phyloP scores from a whole-genome alignment of 106 monocot genomes.

The Allium fistulosum region DNA sequence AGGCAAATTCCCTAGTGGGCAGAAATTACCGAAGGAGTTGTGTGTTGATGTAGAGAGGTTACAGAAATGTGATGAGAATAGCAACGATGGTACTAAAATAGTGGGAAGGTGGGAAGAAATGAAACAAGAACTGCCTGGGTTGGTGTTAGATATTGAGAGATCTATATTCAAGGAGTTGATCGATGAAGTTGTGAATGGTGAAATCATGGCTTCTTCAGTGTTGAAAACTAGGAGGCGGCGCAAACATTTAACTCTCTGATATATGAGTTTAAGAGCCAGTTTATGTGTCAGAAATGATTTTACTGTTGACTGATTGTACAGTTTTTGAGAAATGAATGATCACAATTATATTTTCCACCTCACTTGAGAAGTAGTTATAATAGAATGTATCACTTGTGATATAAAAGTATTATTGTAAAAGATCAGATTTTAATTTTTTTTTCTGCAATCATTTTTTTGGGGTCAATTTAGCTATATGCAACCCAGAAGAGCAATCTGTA shows the following conservation, averaged over 20 bases:
- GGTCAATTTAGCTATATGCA: no score
- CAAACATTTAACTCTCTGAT: constrained; percentile 13
- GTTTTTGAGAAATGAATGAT: no score
- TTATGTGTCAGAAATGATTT: no score
- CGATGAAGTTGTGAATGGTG: constrained; percentile 44
- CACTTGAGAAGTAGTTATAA: no score
- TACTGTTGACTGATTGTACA: no score
- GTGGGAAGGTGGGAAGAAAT: constrained; percentile 41
- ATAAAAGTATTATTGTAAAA: no score
- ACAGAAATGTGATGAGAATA: constrained; percentile 12
- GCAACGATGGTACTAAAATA: constrained; percentile 17
- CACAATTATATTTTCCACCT: no score
- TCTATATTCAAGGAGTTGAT: constrained; percentile 76
- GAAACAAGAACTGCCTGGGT: constrained; percentile 23
- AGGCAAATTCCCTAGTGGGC: constrained; percentile 14
- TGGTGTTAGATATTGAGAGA: constrained; percentile 61
- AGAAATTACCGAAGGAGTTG: constrained; percentile 35
- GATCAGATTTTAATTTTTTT: no score
- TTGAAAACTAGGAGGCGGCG: constrained; percentile 9
- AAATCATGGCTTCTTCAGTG: constrained; percentile 1
- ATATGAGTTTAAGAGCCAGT: no score
- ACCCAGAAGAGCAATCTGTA: no score
- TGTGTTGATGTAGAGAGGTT: constrained; percentile 52
- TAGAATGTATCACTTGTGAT: no score
- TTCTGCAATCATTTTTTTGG: no score